Evolutionary conservation across 306 rosid genomes (phyloP).

Genomic region (Cyamopsis tetragonoloba): DNA sequence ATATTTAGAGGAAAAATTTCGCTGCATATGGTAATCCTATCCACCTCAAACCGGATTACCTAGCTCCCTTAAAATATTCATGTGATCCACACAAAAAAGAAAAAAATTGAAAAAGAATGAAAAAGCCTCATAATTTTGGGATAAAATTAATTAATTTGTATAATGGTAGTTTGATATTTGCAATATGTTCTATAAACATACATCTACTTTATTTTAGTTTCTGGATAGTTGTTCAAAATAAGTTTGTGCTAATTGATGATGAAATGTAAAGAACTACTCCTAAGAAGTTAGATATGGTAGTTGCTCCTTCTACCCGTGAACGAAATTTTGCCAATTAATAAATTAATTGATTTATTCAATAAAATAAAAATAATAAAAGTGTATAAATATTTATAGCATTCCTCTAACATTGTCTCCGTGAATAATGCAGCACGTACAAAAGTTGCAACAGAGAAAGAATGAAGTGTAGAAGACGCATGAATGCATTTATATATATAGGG

Average conservation of each 20-base stretch:
- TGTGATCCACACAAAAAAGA: no score
- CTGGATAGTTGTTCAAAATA: neutral
- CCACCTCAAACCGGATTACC: no score
- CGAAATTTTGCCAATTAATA: neutral
- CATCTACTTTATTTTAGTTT: neutral
- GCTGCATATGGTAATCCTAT: no score
- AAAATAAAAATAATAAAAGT: neutral
- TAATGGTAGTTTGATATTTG: neutral
- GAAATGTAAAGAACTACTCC: neutral
- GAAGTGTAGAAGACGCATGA: neutral
- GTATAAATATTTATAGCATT: constrained; percentile 9
- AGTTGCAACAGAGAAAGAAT: no score
- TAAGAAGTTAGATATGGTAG: constrained; percentile 3
- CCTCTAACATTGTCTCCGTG: neutral
- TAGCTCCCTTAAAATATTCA: no score
- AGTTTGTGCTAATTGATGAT: neutral
- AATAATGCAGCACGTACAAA: constrained; percentile 11
- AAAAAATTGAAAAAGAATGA: no score
- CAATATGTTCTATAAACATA: neutral
- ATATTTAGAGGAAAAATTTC: no score
- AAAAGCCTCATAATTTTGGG: no score
- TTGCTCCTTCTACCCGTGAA: constrained; percentile 1
- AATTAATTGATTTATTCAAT: neutral
- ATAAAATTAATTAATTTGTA: no score
- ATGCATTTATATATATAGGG: neutral